phyloP scores from a whole-genome alignment of 768 basidiomycete genomes.

The Termitomyces sp. region DNA sequence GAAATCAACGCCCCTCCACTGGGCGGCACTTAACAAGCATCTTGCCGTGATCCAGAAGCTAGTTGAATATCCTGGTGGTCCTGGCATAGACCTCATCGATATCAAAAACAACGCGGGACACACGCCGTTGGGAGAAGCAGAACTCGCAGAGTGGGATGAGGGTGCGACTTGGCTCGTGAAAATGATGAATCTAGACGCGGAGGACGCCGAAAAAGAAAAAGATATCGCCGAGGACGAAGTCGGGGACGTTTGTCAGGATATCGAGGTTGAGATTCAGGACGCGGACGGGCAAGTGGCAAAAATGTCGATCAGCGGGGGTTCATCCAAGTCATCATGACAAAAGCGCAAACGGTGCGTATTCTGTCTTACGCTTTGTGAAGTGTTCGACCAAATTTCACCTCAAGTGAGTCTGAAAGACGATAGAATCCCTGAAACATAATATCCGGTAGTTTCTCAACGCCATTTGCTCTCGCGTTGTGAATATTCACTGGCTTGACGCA shows the following conservation, averaged over 20 bases:
- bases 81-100: conserved; percentile 67
- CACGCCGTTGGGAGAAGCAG: conserved; percentile 79
- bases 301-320: conserved; percentile 44
- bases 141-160: conserved; percentile 76
- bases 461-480: background rate
- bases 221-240: conserved; percentile 32
- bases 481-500: no score
- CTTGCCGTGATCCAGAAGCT: conserved; percentile 56
- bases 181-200: conserved; percentile 69
- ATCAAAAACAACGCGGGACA: conserved; percentile 68
- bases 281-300: conserved; percentile 64
- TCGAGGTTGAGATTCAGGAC: conserved; percentile 69
- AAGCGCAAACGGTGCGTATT: background rate
- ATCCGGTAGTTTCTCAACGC: background rate
- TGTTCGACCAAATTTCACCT: background rate
- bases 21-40: conserved; percentile 86
- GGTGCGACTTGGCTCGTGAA: conserved; percentile 79
- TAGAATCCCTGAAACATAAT: background rate
- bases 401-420: no score
- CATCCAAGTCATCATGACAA: background rate
- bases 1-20: conserved; percentile 83
- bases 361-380: background rate
- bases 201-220: conserved; percentile 26
- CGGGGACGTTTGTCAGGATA: conserved; percentile 29
- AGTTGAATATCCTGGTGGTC: conserved; percentile 49